Percentiles rank a stretch among this genome's conserved stretches.
phyloP scores from a whole-genome alignment of 192 early-diverging fungal species.

The Geranomyces variabilis region DNA sequence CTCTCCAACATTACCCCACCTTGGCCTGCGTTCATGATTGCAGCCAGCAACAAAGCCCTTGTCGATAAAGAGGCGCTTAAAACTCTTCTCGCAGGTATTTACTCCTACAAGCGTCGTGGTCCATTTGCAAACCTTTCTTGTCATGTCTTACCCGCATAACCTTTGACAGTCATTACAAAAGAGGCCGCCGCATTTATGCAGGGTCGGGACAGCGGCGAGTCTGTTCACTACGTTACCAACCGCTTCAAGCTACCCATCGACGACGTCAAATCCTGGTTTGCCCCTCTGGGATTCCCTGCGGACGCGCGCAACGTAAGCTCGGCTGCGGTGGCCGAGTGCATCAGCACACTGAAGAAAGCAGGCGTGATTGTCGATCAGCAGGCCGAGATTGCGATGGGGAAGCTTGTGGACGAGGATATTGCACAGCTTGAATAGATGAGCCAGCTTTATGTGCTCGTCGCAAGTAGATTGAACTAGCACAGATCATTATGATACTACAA shows the following conservation, averaged over 20 bases:
- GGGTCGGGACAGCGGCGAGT: constrained; percentile 43
- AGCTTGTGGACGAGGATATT: constrained; percentile 1
- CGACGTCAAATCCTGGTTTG: constrained; percentile 72
- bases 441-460: too few relatives aligned
- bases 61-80: constrained; percentile 27
- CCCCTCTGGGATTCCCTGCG: constrained; percentile 57
- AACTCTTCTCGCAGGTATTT: constrained; percentile 32
- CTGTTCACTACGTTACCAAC: constrained; percentile 51
- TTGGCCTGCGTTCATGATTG: constrained; percentile 88
- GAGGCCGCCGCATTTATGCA: constrained; percentile 51
- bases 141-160: background rate
- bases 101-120: background rate
- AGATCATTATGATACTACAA: too few relatives aligned
- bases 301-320: constrained; percentile 47
- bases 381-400: background rate
- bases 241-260: constrained; percentile 50
- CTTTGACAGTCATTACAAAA: constrained; percentile 41
- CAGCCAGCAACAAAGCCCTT: constrained; percentile 56
- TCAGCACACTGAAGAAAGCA: constrained; percentile 59
- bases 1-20: constrained; percentile 82
- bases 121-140: background rate
- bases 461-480: too few relatives aligned
- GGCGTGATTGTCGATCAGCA: constrained; percentile 40
- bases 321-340: constrained; percentile 51
- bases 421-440: background rate